Conservation (phyloP, 2,329 filamentous ascomycete genomes). For the Xylariaceae sp. region DNA sequence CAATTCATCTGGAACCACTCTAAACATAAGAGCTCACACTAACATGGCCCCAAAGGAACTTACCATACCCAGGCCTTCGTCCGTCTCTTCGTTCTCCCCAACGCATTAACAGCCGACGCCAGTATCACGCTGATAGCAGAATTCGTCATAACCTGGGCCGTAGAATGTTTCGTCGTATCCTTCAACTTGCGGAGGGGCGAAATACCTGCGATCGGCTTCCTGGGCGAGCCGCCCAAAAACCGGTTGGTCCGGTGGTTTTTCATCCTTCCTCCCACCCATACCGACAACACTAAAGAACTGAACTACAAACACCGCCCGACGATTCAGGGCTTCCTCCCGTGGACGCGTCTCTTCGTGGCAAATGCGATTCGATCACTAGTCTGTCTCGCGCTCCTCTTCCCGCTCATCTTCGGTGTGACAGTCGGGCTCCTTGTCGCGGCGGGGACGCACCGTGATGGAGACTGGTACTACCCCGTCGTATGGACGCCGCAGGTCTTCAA, state of each 20-base stretch:
- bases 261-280: too few species aligned
- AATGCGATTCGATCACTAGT: slow-evolving; percentile 8
- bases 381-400: slow-evolving; percentile 8
- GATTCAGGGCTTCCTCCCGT: slow-evolving; percentile 1
- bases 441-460: slow-evolving; percentile 1
- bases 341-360: slow-evolving; percentile 2
- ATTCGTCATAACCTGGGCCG: slow-evolving; percentile 10
- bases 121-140: slow-evolving; percentile 12
- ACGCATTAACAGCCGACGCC: slow-evolving; percentile 7
- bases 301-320: slow-evolving; percentile 3
- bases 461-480: slow-evolving; percentile 7
- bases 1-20: too few species aligned
- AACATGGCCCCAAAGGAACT: too few species aligned
- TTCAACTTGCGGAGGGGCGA: slow-evolving; percentile 5
- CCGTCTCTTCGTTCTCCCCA: slow-evolving; percentile 6
- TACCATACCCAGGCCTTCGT: slow-evolving; percentile 9
- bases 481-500: slow-evolving; percentile 9
- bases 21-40: too few species aligned
- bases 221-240: slow-evolving; percentile 9
- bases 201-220: slow-evolving; percentile 8
- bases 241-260: slow-evolving; percentile 12
- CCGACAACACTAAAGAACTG: too few species aligned
- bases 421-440: slow-evolving; percentile 6
- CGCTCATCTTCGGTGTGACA: slow-evolving; percentile 6
- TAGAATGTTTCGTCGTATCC: slow-evolving; percentile 2